Percentiles rank a stretch among this genome's conserved stretches.
phyloP scores from a whole-genome alignment of 2,329 filamentous ascomycete species.

The Phialocephala sp. region DNA sequence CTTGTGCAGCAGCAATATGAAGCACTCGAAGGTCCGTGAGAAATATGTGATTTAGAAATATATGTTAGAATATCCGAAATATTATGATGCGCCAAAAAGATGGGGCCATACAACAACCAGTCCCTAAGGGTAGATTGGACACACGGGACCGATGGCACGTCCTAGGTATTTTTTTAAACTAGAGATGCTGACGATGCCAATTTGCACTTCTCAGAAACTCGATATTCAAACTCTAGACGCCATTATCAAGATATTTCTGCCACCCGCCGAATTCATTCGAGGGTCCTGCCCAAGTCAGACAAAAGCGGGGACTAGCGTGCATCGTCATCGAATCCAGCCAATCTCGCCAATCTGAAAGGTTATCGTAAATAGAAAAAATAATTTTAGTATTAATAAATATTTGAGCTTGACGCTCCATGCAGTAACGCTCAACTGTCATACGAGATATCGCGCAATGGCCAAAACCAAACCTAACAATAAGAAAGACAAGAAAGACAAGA shows the following conservation, averaged over 20 bases:
- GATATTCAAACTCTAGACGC: neutral
- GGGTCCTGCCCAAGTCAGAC: neutral
- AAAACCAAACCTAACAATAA: slow-evolving; percentile 43
- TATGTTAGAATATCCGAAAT: too few species aligned
- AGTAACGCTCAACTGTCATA: neutral
- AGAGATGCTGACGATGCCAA: neutral
- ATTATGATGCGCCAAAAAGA: too few species aligned
- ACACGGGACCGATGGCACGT: too few species aligned
- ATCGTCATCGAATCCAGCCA: neutral
- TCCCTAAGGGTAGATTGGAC: too few species aligned
- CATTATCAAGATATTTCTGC: neutral
- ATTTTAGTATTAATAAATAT: neutral
- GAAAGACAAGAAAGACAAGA: slow-evolving; percentile 42
- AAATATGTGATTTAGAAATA: too few species aligned
- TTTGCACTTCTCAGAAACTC: neutral
- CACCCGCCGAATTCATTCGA: neutral
- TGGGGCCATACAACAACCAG: too few species aligned
- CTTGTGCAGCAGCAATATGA: neutral
- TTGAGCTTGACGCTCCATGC: neutral
- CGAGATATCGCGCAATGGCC: slow-evolving; percentile 36
- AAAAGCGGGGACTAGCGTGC: neutral
- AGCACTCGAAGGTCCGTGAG: neutral
- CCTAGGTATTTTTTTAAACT: neutral
- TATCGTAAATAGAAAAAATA: slow-evolving; percentile 1
- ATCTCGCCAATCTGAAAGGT: neutral